Conservation (phyloP, 768 basidiomycete genomes). For the Fomitopsis pulvina region DNA sequence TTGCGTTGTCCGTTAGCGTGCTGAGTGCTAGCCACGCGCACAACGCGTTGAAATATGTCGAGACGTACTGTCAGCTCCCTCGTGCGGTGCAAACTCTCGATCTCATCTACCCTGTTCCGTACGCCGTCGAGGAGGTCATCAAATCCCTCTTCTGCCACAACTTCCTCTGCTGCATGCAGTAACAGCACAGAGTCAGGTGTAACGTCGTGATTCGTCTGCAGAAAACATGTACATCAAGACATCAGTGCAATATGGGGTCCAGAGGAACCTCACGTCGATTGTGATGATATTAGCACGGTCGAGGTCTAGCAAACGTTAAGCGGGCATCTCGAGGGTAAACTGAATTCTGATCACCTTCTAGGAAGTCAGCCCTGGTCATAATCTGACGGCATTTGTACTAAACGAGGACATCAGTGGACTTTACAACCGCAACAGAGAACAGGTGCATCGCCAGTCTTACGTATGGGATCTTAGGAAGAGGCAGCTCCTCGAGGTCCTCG, state of each 20-base stretch:
- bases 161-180: constrained; percentile 63
- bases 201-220: constrained; percentile 64
- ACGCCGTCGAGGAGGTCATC: constrained; percentile 72
- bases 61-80: constrained; percentile 63
- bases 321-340: background rate
- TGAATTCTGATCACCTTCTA: constrained; percentile 49
- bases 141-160: constrained; percentile 71
- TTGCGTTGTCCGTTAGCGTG: background rate
- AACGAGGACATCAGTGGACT: constrained; percentile 4
- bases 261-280: constrained; percentile 54
- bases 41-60: background rate
- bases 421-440: constrained; percentile 8
- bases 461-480: constrained; percentile 59
- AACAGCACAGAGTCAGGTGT: constrained; percentile 77
- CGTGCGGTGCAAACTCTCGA: constrained; percentile 79
- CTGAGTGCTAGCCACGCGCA: background rate
- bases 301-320: constrained; percentile 35
- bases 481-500: constrained; percentile 35
- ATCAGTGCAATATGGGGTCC: background rate
- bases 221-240: constrained; percentile 6
- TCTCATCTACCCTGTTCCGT: constrained; percentile 74
- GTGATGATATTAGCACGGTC: constrained; percentile 69
- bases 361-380: constrained; percentile 80
- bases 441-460: constrained; percentile 36
- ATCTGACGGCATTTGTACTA: constrained; percentile 71